Conservation (phyloP, 768 basidiomycete genomes). For the Pilatotrama ljubarskyi region DNA sequence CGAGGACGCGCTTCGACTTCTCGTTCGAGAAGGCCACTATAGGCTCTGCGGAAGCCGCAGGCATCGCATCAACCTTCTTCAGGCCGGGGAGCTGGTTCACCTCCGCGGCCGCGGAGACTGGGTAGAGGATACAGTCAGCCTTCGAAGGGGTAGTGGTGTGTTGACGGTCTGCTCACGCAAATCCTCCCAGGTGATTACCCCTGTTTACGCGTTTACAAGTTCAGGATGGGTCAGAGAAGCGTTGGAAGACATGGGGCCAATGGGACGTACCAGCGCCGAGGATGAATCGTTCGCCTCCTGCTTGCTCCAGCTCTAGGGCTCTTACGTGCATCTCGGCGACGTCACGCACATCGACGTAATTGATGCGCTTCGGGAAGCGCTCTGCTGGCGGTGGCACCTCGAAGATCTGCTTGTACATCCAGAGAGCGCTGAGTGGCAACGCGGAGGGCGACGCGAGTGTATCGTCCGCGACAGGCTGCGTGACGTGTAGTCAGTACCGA, state of each 20-base stretch:
- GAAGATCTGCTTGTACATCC: neutral
- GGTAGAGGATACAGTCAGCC: no score
- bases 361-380: neutral
- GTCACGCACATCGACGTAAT: constrained; percentile 50
- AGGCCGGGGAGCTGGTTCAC: neutral
- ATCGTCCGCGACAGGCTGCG: neutral
- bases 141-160: no score
- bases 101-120: neutral
- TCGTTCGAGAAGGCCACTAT: neutral
- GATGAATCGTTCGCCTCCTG: constrained; percentile 59
- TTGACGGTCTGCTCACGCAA: neutral
- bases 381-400: neutral
- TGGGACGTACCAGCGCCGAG: neutral
- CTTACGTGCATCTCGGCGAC: constrained; percentile 51
- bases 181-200: neutral
- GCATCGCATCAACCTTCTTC: neutral
- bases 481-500: no score
- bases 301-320: constrained; percentile 50
- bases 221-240: no score
- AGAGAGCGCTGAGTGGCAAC: neutral
- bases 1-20: constrained; percentile 33
- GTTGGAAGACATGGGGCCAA: no score
- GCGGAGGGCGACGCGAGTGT: neutral
- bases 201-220: neutral
- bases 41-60: neutral